Percentiles rank a stretch among this genome's conserved stretches.
These are phyloP conservation scores for Schwanniomyces etchellsii DNA, from an alignment of 1,139 yeast genomes.

Conservation along the genomic window DNA sequence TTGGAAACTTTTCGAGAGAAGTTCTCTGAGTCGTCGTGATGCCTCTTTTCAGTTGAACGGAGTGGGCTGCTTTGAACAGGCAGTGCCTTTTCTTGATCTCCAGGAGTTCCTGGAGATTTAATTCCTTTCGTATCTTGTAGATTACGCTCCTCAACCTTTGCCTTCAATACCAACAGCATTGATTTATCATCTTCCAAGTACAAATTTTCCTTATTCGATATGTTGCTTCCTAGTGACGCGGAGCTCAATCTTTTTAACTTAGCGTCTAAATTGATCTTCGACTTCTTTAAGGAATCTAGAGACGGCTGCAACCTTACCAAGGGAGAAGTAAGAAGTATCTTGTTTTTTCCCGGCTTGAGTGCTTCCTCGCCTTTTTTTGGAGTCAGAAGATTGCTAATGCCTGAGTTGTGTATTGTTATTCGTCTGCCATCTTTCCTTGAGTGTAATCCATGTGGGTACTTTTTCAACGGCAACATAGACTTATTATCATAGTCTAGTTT, in stretches of 20 bases:
- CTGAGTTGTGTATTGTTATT: constrained; percentile 19
- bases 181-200: too few relatives aligned
- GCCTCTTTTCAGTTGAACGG: constrained; percentile 3
- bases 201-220: constrained; percentile 11
- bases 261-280: constrained; percentile 13
- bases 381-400: constrained; percentile 8
- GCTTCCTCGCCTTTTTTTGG: constrained; percentile 9
- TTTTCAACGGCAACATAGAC: constrained; percentile 12
- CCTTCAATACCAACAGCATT: neutral
- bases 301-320: constrained; percentile 17
- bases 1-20: constrained; percentile 15
- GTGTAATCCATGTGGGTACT: constrained; percentile 45
- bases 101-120: neutral
- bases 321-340: constrained; percentile 36
- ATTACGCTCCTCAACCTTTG: neutral
- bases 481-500: constrained; percentile 2
- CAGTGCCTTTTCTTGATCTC: constrained; percentile 4
- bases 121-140: neutral
- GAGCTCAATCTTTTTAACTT: constrained; percentile 7
- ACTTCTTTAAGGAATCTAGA: constrained; percentile 13
- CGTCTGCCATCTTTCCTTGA: constrained; percentile 29
- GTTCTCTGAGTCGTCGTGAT: constrained; percentile 7
- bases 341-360: constrained; percentile 7
- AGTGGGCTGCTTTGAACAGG: constrained; percentile 4
- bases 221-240: constrained; percentile 2